Conservation (phyloP, 2,329 filamentous ascomycete species). For the Calonectria fujianensis region DNA sequence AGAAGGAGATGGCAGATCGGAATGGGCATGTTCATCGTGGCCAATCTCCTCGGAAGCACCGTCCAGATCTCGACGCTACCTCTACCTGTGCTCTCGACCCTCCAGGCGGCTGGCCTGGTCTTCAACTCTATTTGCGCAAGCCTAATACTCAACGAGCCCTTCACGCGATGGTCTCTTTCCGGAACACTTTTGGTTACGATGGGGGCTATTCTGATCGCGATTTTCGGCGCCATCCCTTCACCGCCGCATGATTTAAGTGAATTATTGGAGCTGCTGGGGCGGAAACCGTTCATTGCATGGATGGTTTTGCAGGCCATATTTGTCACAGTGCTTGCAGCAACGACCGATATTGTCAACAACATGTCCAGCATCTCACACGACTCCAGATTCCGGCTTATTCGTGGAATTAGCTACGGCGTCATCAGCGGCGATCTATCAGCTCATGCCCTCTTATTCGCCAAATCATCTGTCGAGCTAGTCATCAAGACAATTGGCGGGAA, state of each 20-base stretch:
- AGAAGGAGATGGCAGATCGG: constrained; percentile 96
- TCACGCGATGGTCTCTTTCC: constrained; percentile 93
- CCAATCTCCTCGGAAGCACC: constrained; percentile 94
- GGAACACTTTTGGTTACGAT: constrained; percentile 91
- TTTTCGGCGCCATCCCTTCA: constrained; percentile 95
- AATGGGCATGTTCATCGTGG: constrained; percentile 97
- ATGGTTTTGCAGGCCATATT: constrained; percentile 87
- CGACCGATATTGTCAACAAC: constrained; percentile 74
- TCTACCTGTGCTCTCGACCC: constrained; percentile 92
- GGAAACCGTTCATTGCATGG: constrained; percentile 89
- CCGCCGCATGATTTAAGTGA: constrained; percentile 92
- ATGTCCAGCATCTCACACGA: constrained; percentile 74
- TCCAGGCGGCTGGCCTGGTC: constrained; percentile 96
- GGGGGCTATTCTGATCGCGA: constrained; percentile 93
- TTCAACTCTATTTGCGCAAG: constrained; percentile 99
- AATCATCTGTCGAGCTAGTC: constrained; percentile 95
- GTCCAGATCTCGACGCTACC: constrained; percentile 98
- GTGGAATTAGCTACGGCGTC: constrained; percentile 91
- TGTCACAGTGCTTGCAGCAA: constrained; percentile 80
- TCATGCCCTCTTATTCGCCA: constrained; percentile 93
- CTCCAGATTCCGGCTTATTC: constrained; percentile 81
- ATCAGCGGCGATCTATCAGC: constrained; percentile 96
- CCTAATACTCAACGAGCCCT: constrained; percentile 92
- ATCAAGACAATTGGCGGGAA: constrained; percentile 89
- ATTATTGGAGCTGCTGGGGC: constrained; percentile 83